These are phyloP conservation scores for Dictyostelium citrinum DNA, from an alignment of 78 protist genomes.

Conservation along the genomic window DNA sequence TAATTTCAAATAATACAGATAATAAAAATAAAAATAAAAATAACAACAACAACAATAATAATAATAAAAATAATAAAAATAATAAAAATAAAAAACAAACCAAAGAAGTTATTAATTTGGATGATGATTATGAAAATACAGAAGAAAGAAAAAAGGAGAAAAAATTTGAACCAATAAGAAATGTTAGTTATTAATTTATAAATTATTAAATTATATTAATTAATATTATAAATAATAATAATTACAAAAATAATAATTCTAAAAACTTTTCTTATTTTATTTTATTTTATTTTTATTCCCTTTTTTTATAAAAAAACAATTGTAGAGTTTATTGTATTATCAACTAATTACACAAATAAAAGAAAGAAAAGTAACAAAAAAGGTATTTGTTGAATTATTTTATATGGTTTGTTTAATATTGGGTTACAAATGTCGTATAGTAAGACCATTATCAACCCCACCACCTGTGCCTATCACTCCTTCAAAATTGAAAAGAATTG, in stretches of 20 bases:
- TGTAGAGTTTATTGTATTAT: not conserved
- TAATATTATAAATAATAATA: not conserved
- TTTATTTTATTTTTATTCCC: not conserved
- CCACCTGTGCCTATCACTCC: conserved; percentile 47
- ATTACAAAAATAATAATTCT: not conserved
- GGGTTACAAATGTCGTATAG: not conserved
- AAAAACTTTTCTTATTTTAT: not conserved
- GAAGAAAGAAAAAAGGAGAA: not conserved
- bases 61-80: not conserved
- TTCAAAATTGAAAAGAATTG: conserved; percentile 10
- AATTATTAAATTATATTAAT: too few relatives aligned
- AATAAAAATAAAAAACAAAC: not conserved
- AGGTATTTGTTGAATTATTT: conserved; percentile 9
- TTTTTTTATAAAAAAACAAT: not conserved
- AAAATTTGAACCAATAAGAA: not conserved
- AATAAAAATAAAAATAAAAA: conserved; percentile 3
- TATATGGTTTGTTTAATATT: conserved; percentile 30
- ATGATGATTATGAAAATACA: not conserved
- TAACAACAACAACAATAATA: not conserved
- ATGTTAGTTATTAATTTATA: not conserved
- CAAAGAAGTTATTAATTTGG: not conserved
- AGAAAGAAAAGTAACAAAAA: not conserved
- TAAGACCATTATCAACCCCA: conserved; percentile 1
- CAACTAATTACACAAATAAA: not conserved
- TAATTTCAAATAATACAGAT: not conserved